phyloP scores from a whole-genome alignment of 1,284 basidiomycete genomes.

The Mycena sp. region DNA sequence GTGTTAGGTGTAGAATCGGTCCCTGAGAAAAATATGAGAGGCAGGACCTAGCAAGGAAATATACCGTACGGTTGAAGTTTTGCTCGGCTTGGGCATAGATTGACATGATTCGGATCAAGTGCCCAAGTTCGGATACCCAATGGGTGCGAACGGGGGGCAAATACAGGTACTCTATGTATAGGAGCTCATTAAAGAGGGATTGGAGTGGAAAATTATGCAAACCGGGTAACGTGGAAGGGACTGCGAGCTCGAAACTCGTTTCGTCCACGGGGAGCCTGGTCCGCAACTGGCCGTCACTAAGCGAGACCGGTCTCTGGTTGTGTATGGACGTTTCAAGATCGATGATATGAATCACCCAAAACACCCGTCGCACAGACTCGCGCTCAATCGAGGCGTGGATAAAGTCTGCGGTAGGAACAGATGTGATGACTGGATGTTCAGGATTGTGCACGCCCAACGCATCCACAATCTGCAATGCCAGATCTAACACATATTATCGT shows the following conservation, averaged over 20 bases:
- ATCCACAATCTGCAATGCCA: conserved; percentile 73
- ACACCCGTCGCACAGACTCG: conserved; percentile 77
- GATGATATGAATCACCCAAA: conserved; percentile 76
- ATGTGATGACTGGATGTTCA: conserved; percentile 62
- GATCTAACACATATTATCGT: conserved; percentile 62
- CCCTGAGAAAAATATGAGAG: conserved; percentile 9
- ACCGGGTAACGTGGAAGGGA: conserved; percentile 71
- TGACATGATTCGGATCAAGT: conserved; percentile 72
- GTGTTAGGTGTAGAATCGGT: conserved; percentile 13
- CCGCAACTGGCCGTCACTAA: conserved; percentile 63
- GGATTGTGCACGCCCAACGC: conserved; percentile 68
- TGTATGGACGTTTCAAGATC: conserved; percentile 61
- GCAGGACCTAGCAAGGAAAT: not conserved
- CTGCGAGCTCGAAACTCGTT: conserved; percentile 76
- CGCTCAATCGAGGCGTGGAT: conserved; percentile 70
- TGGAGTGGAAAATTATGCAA: conserved; percentile 31
- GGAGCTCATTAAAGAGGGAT: conserved; percentile 19
- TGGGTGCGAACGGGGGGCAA: conserved; percentile 65
- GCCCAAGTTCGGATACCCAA: conserved; percentile 75
- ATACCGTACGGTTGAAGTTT: conserved; percentile 7
- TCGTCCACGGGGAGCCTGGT: conserved; percentile 80
- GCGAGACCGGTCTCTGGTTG: conserved; percentile 57
- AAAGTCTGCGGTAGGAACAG: conserved; percentile 62
- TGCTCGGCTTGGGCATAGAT: conserved; percentile 68
- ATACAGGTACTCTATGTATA: conserved; percentile 67